Evolutionary conservation across 192 early-diverging fungal genomes (phyloP).

Genomic region (Podila horticola): DNA sequence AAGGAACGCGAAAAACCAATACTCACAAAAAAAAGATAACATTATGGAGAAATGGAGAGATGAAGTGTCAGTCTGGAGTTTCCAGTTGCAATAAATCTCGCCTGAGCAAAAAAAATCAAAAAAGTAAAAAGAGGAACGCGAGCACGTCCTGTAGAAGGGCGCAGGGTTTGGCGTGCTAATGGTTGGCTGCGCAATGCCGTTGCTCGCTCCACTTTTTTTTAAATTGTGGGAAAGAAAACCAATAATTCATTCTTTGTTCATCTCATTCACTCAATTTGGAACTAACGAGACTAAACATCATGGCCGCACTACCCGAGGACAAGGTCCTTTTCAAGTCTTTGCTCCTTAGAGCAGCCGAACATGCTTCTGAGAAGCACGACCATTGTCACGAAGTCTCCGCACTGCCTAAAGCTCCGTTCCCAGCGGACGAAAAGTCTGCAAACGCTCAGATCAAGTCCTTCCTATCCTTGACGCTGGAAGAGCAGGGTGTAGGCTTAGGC

Average conservation of each 20-base stretch:
- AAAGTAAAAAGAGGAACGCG: no score
- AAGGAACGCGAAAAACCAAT: background rate
- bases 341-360: conserved; percentile 1
- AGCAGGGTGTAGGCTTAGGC: conserved; percentile 9
- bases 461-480: background rate
- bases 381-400: conserved; percentile 1
- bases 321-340: background rate
- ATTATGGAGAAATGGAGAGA: background rate
- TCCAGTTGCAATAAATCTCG: no score
- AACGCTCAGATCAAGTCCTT: background rate
- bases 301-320: background rate
- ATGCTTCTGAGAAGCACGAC: background rate
- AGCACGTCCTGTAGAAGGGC: no score
- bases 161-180: no score
- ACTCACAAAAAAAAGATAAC: conserved; percentile 5
- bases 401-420: conserved; percentile 21
- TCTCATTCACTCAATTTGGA: background rate
- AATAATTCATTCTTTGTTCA: no score
- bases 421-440: background rate
- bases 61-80: no score
- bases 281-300: background rate
- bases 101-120: no score
- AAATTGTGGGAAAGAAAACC: no score
- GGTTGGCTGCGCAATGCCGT: no score
- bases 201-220: no score